Percentiles rank a stretch among this genome's conserved stretches.
phyloP scores from a whole-genome alignment of 305 asterid species.

The Solanum chacoense region DNA sequence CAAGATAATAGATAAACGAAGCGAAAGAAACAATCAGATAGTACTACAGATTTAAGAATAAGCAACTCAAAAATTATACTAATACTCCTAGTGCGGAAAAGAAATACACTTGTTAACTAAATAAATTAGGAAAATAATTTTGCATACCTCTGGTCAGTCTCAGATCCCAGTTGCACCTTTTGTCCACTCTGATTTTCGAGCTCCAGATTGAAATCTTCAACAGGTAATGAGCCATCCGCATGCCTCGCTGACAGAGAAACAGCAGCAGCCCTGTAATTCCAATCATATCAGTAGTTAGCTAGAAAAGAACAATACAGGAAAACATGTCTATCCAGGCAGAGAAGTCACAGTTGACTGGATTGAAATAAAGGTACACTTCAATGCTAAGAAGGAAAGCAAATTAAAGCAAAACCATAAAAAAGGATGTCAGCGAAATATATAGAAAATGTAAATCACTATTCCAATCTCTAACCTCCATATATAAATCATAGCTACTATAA shows the following conservation, averaged over 20 bases:
- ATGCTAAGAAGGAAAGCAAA: not conserved
- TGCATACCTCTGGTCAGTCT: slow-evolving; percentile 77
- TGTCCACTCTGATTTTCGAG: slow-evolving; percentile 95
- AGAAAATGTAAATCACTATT: not conserved
- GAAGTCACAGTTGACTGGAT: not conserved
- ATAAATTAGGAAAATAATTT: not conserved
- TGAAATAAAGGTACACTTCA: not conserved
- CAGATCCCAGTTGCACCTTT: slow-evolving; percentile 74
- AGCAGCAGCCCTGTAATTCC: slow-evolving; percentile 60
- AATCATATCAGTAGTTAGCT: not conserved
- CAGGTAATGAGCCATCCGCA: slow-evolving; percentile 80
- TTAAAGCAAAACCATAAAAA: not conserved
- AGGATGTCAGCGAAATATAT: not conserved
- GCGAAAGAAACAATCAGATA: not conserved
- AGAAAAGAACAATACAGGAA: not conserved
- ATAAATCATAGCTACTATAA: not conserved
- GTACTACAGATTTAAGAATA: not conserved
- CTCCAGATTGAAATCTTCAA: slow-evolving; percentile 85
- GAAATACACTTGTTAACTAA: not conserved
- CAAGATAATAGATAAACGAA: not conserved
- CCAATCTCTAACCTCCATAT: not conserved
- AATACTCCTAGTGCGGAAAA: not conserved
- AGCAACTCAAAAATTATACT: not conserved
- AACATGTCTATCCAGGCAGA: not conserved
- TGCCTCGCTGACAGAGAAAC: slow-evolving; percentile 69